phyloP scores from a whole-genome alignment of 768 basidiomycete genomes.

The Trametes maxima region DNA sequence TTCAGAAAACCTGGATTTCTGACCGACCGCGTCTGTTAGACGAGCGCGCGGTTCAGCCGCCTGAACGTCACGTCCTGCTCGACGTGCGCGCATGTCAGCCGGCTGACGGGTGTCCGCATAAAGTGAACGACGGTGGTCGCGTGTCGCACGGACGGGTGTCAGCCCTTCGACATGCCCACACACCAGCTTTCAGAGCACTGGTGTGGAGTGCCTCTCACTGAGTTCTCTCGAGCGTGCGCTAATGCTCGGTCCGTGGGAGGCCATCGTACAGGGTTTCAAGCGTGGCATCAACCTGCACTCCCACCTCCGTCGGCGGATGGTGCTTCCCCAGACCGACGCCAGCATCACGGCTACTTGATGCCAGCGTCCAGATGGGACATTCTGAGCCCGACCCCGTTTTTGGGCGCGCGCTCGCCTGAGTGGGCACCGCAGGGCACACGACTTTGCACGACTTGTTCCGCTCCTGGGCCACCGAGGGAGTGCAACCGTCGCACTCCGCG shows the following conservation, averaged over 20 bases:
- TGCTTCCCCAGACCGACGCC: neutral
- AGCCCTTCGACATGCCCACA: neutral
- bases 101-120: neutral
- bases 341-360: constrained; percentile 14
- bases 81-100: constrained; percentile 8
- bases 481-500: neutral
- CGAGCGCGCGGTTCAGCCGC: neutral
- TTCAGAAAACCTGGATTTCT: neutral
- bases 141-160: constrained; percentile 10
- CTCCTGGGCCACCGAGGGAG: neutral
- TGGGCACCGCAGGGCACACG: neutral
- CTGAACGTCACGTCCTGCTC: neutral
- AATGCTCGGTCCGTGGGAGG: neutral
- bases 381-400: constrained; percentile 5
- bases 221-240: neutral
- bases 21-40: too few relatives aligned
- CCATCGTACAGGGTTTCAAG: neutral
- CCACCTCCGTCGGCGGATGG: constrained; percentile 7
- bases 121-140: neutral
- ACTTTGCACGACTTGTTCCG: neutral
- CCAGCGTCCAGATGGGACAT: neutral
- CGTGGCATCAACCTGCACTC: neutral
- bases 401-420: neutral
- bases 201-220: neutral
- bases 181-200: neutral